Percentiles rank a stretch among this genome's conserved stretches.
These are phyloP conservation scores for Colletotrichum melonis DNA, from an alignment of 2,329 filamentous ascomycete species.

Conservation along the genomic window DNA sequence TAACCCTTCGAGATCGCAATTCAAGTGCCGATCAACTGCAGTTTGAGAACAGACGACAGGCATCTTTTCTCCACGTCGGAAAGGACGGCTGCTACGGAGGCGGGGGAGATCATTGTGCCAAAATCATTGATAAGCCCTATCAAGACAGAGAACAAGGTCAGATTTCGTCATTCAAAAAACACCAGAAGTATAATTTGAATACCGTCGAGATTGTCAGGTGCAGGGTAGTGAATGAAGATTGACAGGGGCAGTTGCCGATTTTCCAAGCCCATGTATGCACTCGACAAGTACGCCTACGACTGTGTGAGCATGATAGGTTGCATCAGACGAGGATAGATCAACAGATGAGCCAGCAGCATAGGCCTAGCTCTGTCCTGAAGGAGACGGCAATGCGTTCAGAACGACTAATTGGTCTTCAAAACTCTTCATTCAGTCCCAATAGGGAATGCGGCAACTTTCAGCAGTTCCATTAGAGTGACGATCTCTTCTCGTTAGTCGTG, in stretches of 20 bases:
- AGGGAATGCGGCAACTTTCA: background rate
- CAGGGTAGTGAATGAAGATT: background rate
- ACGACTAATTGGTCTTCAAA: too few species aligned
- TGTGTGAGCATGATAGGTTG: background rate
- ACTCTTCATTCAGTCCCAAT: background rate
- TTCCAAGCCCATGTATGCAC: background rate
- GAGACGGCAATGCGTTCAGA: background rate
- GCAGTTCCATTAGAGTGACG: background rate
- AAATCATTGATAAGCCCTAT: background rate
- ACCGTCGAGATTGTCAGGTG: background rate
- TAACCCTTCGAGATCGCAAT: background rate
- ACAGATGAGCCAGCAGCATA: background rate
- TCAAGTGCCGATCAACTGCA: background rate
- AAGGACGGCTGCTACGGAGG: background rate
- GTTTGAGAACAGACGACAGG: background rate
- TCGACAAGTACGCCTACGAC: too few species aligned
- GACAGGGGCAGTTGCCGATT: background rate
- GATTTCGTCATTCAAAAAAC: background rate
- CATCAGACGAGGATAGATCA: background rate
- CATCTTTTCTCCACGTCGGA: background rate
- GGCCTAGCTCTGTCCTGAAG: background rate
- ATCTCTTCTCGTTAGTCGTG: background rate
- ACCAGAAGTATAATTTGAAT: background rate
- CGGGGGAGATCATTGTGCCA: background rate
- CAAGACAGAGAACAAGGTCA: background rate